These are phyloP conservation scores for Diaporthe vexans DNA, from an alignment of 2,329 filamentous ascomycete genomes.

Conservation along the genomic window DNA sequence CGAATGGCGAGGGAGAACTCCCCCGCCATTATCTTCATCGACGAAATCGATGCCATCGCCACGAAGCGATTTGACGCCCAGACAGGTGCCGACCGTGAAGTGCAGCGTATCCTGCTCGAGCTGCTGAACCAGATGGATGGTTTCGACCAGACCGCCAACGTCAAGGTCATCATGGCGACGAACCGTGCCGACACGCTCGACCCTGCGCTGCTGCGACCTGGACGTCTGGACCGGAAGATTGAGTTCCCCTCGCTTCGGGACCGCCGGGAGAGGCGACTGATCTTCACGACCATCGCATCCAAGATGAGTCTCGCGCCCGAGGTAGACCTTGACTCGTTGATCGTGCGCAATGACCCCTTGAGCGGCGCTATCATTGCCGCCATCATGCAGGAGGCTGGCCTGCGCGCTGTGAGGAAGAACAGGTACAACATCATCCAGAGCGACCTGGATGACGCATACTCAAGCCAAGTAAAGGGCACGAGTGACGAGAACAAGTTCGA, in stretches of 20 bases:
- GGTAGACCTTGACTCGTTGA: constrained; percentile 95
- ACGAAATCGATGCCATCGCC: constrained; percentile 98
- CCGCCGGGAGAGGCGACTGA: constrained; percentile 92
- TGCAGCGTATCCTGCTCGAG: constrained; percentile 97
- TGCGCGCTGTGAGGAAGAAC: constrained; percentile 96
- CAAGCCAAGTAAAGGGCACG: constrained; percentile 90
- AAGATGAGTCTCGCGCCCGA: constrained; percentile 99
- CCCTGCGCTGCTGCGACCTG: constrained; percentile 92
- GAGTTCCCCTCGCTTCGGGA: constrained; percentile 97
- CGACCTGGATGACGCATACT: constrained; percentile 97
- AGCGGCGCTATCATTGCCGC: constrained; percentile 97
- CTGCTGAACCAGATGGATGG: constrained; percentile 99
- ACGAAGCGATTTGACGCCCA: constrained; percentile 99
- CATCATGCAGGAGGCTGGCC: constrained; percentile 98
- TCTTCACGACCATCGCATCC: constrained; percentile 95
- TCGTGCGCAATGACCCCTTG: constrained; percentile 95
- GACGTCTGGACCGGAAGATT: constrained; percentile 97
- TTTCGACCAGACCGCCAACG: constrained; percentile 98
- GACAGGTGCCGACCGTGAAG: constrained; percentile 96
- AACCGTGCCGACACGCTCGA: constrained; percentile 98
- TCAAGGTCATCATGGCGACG: constrained; percentile 99
- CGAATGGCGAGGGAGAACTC: constrained; percentile 99
- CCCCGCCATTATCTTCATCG: constrained; percentile 99
- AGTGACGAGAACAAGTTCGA: constrained; percentile 83
- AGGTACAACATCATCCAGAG: constrained; percentile 99